These are phyloP conservation scores for Aspergillus japonicus DNA, from an alignment of 2,329 filamentous ascomycete genomes.

Conservation along the genomic window DNA sequence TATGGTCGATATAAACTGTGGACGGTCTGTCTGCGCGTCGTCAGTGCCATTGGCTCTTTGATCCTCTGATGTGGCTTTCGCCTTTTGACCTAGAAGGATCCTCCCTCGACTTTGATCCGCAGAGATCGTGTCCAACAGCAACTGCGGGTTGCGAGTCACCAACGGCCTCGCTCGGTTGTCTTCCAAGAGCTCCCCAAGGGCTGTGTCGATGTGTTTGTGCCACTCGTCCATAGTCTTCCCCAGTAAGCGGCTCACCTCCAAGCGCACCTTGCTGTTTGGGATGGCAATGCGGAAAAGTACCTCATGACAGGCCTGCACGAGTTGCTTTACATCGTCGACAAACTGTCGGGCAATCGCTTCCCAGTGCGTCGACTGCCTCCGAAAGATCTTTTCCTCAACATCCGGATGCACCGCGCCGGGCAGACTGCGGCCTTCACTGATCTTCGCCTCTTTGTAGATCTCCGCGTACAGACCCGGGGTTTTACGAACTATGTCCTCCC, in stretches of 20 bases:
- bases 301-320: conserved; percentile 7
- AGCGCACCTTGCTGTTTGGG: conserved; percentile 12
- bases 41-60: too few species aligned
- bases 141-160: too few species aligned
- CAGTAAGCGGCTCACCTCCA: conserved; percentile 10
- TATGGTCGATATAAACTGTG: too few species aligned
- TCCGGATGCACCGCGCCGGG: conserved; percentile 16
- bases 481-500: not conserved
- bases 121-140: too few species aligned
- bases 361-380: conserved; percentile 13
- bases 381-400: conserved; percentile 14
- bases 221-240: not conserved
- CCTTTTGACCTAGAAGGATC: too few species aligned
- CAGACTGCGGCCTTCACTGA: conserved; percentile 12
- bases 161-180: too few species aligned
- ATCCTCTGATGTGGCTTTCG: too few species aligned
- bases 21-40: too few species aligned
- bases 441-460: conserved; percentile 14
- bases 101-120: too few species aligned
- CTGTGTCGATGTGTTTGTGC: too few species aligned
- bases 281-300: conserved; percentile 12
- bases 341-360: not conserved
- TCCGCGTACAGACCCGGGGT: conserved; percentile 1
- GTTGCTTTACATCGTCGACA: not conserved
- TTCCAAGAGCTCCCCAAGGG: too few species aligned